These are phyloP conservation scores for Boletus pseudo-olivaceus DNA, from an alignment of 768 basidiomycete genomes.

Conservation along the genomic window DNA sequence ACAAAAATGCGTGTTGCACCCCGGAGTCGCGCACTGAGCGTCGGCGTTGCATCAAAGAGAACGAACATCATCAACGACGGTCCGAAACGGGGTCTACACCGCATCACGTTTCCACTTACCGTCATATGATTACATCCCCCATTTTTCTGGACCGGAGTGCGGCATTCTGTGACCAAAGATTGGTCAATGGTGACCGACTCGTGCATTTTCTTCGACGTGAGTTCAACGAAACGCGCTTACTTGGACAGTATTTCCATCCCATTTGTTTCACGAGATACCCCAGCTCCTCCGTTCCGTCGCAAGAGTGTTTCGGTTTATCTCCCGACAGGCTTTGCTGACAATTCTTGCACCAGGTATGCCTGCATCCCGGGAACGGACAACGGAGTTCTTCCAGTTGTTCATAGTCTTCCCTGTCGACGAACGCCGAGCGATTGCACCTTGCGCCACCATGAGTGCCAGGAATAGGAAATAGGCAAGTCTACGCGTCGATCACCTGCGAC, in stretches of 20 bases:
- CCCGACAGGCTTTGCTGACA: slow-evolving; percentile 42
- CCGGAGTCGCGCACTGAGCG: slow-evolving; percentile 47
- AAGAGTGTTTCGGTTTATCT: slow-evolving; percentile 44
- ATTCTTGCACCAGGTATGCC: slow-evolving; percentile 55
- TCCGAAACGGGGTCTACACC: background rate
- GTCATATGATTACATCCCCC: slow-evolving; percentile 61
- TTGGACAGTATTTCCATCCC: slow-evolving; percentile 66
- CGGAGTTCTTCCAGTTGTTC: slow-evolving; percentile 37
- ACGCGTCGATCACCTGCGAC: slow-evolving; percentile 41
- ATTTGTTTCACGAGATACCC: slow-evolving; percentile 43
- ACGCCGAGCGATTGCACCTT: slow-evolving; percentile 50
- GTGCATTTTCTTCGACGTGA: background rate
- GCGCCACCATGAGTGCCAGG: background rate
- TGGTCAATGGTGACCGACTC: background rate
- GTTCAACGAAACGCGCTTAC: slow-evolving; percentile 26
- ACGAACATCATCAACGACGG: background rate
- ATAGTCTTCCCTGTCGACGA: slow-evolving; percentile 50
- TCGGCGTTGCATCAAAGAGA: background rate
- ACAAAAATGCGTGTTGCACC: slow-evolving; percentile 57
- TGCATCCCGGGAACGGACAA: slow-evolving; percentile 50
- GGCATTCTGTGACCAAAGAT: slow-evolving; percentile 31
- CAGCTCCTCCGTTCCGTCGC: slow-evolving; percentile 55
- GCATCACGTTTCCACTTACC: slow-evolving; percentile 32
- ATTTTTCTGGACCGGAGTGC: slow-evolving; percentile 48
- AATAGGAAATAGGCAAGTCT: background rate